Evolutionary conservation across 768 basidiomycete species (phyloP).

Genomic region (Lactarius pseudohatsudake): DNA sequence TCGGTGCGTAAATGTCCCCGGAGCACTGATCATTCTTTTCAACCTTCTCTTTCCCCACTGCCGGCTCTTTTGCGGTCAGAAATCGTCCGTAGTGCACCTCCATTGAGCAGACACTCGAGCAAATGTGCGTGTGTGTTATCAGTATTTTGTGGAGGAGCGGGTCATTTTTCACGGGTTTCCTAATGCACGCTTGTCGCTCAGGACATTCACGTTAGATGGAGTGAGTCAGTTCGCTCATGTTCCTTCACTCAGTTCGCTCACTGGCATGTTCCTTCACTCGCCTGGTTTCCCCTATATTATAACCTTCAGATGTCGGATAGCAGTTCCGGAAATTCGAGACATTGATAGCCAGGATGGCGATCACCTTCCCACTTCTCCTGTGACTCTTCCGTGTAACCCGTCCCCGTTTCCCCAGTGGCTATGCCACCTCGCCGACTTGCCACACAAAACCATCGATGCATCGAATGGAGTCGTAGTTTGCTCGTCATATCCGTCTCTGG

Average conservation of each 20-base stretch:
- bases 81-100: not conserved
- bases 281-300: not conserved
- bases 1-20: slow-evolving; percentile 1
- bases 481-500: not conserved
- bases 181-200: not conserved
- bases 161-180: not conserved
- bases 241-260: not conserved
- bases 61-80: not conserved
- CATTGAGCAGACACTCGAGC: not conserved
- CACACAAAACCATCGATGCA: slow-evolving; percentile 2
- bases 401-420: not conserved
- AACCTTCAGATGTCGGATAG: not conserved
- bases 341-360: not conserved
- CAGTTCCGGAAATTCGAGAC: slow-evolving; percentile 3
- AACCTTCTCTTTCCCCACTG: not conserved
- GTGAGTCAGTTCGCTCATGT: not conserved
- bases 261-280: not conserved
- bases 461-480: not conserved
- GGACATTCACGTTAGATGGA: not conserved
- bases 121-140: not conserved
- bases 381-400: not conserved
- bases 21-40: not conserved
- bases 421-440: not conserved
- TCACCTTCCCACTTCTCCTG: not conserved
- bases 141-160: not conserved